Evolutionary conservation across 805 yeast genomes (phyloP), one percentile per base, ranked within the genome.

Genomic region (Danielia reshetovae): DNA sequence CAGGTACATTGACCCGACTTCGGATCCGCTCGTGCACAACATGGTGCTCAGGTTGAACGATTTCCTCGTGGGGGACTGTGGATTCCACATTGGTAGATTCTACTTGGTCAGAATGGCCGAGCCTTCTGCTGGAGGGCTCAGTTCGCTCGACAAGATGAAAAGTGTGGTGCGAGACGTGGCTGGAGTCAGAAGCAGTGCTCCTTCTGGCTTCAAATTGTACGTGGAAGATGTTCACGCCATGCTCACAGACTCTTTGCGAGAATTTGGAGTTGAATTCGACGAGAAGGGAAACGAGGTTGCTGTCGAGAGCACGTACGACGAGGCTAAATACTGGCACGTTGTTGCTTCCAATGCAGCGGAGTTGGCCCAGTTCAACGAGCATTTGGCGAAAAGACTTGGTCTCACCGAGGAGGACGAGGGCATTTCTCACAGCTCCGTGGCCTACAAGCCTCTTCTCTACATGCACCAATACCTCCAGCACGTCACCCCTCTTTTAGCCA

Each of bases 31-130:
- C 17, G 39, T 37, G 5, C 70, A 65, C 42, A 49, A 57, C 8
- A 43, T 65, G 43, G 41, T 57, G 10, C 40, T 64, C 27, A 45
- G 72, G 25, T 30, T 67, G 7, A 54, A 60, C 26, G 70, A 66
- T 33, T 46, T 53, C 38, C 43, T 65, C 11, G 55, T 55, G 3
- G 71, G 71, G 5, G 73, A 68, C 43, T 40, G 55, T 24, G 73
- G 73, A 1, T 62, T 61, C 33, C 46, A 55, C 27, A 44, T 65
- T 4, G 73, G 73, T 12, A 43, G 73, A 25, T 66, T 68, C 33
- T 63, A 54, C 43, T 45, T 68, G 27, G 59, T 59, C 13, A 41
- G 68, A 27, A 62, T 62, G 62, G 61, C 66, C 0, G 58, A 57
- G 26, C 49, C 52, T 2, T 39, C 38, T 3, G 52, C 53, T 21